Evolutionary conservation across 768 basidiomycete genomes (phyloP), one percentile per base, ranked within the genome.

Genomic region (Thelephora aurantiotincta): DNA sequence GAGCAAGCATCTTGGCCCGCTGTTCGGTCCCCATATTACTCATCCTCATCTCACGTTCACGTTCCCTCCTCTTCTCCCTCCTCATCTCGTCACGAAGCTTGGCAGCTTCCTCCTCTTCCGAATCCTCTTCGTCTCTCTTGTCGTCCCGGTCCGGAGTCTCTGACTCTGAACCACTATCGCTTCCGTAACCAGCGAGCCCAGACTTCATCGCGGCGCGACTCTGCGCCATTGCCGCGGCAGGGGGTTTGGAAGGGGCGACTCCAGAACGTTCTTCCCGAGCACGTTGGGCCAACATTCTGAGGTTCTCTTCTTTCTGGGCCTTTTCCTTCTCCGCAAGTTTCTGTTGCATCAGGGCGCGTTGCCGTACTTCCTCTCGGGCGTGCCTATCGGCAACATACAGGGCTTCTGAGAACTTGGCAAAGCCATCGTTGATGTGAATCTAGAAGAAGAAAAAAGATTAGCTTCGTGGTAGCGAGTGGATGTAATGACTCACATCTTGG

Each of bases 281-380:
- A 41, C 92, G 85, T 60, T 97, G 93, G 11, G 96, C 96, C 36
- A 99, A 72, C 57, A 92, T 64, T 44, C 96, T 84, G 35, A 99
- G 73, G 60, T 89, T 89, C 65, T 99, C 96, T 65, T 99, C 96
- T 59, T 98, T 98, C 46, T 80, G 75, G 18, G 84, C 91, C 65
- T 97, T 97, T 71, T 97, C 91, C 68, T 99, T 99, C 64, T 96
- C 85, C 11, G 89, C 92, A n/a, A 99, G 73, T 59, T 94, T 91
- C 63, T 98, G 96, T 60, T 98, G 94, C 93, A 98, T 97, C 48
- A 96, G 76, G 3, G 93, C 71, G 46, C 96, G 84, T 61, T 98
- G 92, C 20, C 92, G 79, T 38, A 98, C 96, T 66, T 99, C 96
- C 59, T 99, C 94, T 51, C 96, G 86, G 1, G 96, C 93, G 65